phyloP scores from a whole-genome alignment of 352 stramenopile genomes.

The Aphanomyces stellatus region DNA sequence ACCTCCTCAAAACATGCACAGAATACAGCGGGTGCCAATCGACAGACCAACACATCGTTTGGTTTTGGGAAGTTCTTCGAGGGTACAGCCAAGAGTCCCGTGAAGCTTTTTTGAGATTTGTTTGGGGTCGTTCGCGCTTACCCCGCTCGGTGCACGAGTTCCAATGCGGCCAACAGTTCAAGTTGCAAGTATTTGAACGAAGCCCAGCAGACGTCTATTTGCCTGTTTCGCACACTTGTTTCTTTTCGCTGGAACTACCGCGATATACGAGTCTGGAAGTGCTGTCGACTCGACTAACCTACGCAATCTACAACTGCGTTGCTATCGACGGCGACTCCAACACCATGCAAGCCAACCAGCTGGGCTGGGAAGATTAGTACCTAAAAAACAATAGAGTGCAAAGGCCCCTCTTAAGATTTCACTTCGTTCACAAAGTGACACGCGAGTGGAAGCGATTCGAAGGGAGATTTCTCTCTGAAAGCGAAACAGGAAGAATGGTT shows the following conservation, averaged over 20 bases:
- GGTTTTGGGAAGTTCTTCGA: constrained; percentile 80
- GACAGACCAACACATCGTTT: constrained; percentile 68
- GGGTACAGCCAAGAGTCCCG: constrained; percentile 76
- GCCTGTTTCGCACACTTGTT: constrained; percentile 97
- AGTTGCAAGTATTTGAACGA: constrained; percentile 83
- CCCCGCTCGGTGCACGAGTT: constrained; percentile 77
- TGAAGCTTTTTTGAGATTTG: constrained; percentile 84
- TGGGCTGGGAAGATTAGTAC: constrained; percentile 63
- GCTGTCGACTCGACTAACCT: constrained; percentile 73
- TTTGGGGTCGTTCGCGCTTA: constrained; percentile 87
- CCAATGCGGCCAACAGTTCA: constrained; percentile 83
- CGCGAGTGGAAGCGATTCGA: neutral
- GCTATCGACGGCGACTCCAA: constrained; percentile 87
- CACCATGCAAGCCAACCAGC: constrained; percentile 64
- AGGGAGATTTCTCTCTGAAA: no score
- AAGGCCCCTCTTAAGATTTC: no score
- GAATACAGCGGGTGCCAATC: constrained; percentile 80
- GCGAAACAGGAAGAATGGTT: no score
- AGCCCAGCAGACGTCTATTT: constrained; percentile 81
- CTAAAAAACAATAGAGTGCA: neutral
- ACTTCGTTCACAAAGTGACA: no score
- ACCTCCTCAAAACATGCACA: constrained; percentile 70
- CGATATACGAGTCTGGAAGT: constrained; percentile 84
- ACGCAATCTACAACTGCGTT: constrained; percentile 92
- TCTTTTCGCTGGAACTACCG: constrained; percentile 95